Evolutionary conservation across 495 filamentous ascomycete genomes (phyloP), one percentile per base, ranked within the genome.

Genomic region (Xylaria longipes): DNA sequence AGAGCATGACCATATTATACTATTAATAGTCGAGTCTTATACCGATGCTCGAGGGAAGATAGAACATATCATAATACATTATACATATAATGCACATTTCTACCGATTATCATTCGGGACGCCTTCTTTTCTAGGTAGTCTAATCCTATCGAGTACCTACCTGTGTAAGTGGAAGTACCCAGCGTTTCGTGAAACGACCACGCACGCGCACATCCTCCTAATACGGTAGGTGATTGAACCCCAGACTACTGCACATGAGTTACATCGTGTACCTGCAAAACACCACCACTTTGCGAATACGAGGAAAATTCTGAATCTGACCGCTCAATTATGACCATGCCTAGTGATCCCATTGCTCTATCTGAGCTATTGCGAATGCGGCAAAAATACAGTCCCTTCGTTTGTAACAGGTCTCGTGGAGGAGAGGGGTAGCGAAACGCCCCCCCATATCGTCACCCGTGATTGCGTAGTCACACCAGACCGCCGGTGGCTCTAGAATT

Each of bases 181-280:
- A n/a, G 37, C 39, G 39, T 65, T 57, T 43, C 52, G 35, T 68
- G 27, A 68, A 56, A 58, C 4, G 66, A 31, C 33, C 39, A 46
- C 50, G 66, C 66, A 45, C 31, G 39, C 25, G 9, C 48, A 33
- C 41, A 50, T 27, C 52, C 52, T 54, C 67, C 46, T 20, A 61
- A 69, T 46, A 2, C 17, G 52, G 67, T 61, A 69, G 56, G 56
- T 69, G 67, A 43, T 50, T 61, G 20, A 39, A 45, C 27, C 17
- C 17, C 9, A 37, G 29, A 45, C 37, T 45, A 48, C 67, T 27
- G 41, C 39, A 61, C 56, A 62, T 69, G 46, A 68, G 66, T 58
- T 68, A 68, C 66, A 68, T 68, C 66, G 67, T 60, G 27, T 17
- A 50, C 41, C 17, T 29, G 54, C 41, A 50, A 29, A 33, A 48